Evolutionary conservation across 2,329 filamentous ascomycete genomes (phyloP), one percentile per base, ranked within the genome.

Genomic region (Teratosphaeria pseudoeucalypti): DNA sequence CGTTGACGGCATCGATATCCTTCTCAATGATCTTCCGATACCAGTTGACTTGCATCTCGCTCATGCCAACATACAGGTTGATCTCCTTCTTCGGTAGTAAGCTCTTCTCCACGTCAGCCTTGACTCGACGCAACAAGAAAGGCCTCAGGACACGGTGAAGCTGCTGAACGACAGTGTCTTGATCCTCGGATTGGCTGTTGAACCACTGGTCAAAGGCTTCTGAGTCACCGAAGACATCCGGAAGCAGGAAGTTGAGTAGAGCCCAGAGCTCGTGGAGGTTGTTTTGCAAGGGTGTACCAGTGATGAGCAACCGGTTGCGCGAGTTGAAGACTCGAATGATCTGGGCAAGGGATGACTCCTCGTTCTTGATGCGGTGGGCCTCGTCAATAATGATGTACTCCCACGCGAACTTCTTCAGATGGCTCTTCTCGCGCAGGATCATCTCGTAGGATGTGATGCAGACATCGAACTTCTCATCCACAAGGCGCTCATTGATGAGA

Each of bases 361-460:
- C 94, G 75, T 99, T 99, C 80, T 99, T 99, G 82, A 99, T 99
- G 62, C 94, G 90, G 75, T 99, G 94, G 2, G 94, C 87, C 71
- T 99, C 94, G 69, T 99, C 94, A 64, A 99, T 96, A 67, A 99
- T 96, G 74, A 99, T 99, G 75, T 99, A 99, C 74, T 99, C 92
- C 94, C 94, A 99, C 0, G 94, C 92, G 73, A 99, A 95, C 74
- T 97, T 97, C 78, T 94, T 96, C 66, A 99, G 76, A 67, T 96
- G 90, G 1, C 89, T 81, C 78, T 99, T 97, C 72, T 99, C 94
- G 60, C 94, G 85, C 12, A 99, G 81, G 61, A 99, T 91, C 92
- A 99, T 97, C 74, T 99, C 94, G 77, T 99, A 99, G 73, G 92
- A 96, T 14, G 94, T 99, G 72, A 99, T 89, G 77, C 92, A 96